These are phyloP conservation scores for Ascochyta koolunga DNA, from an alignment of 2,329 filamentous ascomycete genomes.

Conservation along the genomic window DNA sequence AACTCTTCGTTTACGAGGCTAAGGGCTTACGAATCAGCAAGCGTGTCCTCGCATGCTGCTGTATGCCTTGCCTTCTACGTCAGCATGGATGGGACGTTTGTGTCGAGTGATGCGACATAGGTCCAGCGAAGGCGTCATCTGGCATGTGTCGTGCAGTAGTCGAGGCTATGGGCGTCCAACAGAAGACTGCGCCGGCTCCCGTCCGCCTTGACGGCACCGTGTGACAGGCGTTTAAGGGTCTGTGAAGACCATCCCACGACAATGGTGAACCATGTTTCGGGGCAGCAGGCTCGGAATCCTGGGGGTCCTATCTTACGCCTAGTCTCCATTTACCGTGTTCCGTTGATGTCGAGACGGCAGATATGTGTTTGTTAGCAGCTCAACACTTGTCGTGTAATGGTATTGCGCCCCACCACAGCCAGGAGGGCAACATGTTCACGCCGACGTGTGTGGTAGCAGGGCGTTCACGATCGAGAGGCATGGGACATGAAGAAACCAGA, in stretches of 20 bases:
- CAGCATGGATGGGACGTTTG: neutral
- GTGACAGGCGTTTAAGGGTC: neutral
- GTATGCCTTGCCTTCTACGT: slow-evolving; percentile 14
- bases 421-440: slow-evolving; percentile 11
- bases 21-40: slow-evolving; percentile 45
- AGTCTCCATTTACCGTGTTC: slow-evolving; percentile 34
- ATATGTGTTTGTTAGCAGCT: slow-evolving; percentile 26
- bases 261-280: slow-evolving; percentile 26
- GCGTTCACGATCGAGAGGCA: slow-evolving; percentile 17
- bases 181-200: neutral
- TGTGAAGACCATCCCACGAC: slow-evolving; percentile 1
- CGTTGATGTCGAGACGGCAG: slow-evolving; percentile 21
- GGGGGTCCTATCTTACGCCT: slow-evolving; percentile 40
- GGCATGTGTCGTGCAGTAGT: slow-evolving; percentile 7
- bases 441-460: slow-evolving; percentile 3
- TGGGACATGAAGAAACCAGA: slow-evolving; percentile 17
- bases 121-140: slow-evolving; percentile 9
- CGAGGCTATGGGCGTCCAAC: slow-evolving; percentile 1
- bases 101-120: slow-evolving; percentile 3
- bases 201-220: neutral
- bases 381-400: slow-evolving; percentile 27
- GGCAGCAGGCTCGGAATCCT: slow-evolving; percentile 36
- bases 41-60: slow-evolving; percentile 20
- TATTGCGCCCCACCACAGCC: slow-evolving; percentile 17
- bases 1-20: slow-evolving; percentile 22